Conservation (phyloP, 2,329 filamentous ascomycete species). For the Sporothrix pallida region DNA sequence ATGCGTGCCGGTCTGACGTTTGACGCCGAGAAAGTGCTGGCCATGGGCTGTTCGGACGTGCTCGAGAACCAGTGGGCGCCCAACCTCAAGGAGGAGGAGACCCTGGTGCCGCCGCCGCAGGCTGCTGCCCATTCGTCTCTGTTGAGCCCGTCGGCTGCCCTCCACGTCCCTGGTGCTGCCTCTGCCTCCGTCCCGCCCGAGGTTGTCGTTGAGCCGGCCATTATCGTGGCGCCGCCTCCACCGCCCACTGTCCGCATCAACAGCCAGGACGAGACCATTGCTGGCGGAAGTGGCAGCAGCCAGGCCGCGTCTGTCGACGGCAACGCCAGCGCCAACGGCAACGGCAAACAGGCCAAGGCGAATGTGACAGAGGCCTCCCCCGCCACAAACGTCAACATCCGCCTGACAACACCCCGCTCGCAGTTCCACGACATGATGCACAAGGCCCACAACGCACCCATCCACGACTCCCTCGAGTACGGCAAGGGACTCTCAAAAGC, state of each 20-base stretch:
- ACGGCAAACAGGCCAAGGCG: constrained; percentile 14
- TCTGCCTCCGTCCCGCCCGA: not conserved
- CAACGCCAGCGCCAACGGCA: constrained; percentile 32
- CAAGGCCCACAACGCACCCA: constrained; percentile 58
- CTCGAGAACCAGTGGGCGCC: constrained; percentile 43
- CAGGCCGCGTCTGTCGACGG: constrained; percentile 5
- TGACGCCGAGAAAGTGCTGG: constrained; percentile 69
- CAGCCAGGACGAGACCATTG: constrained; percentile 40
- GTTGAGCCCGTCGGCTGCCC: constrained; percentile 7
- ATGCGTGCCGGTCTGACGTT: constrained; percentile 71
- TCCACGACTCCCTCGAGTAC: constrained; percentile 75
- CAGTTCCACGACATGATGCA: constrained; percentile 65
- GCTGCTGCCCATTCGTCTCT: not conserved
- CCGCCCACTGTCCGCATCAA: constrained; percentile 47
- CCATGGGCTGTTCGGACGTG: constrained; percentile 65
- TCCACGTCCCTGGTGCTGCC: not conserved
- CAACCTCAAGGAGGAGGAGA: constrained; percentile 15
- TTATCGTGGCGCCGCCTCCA: constrained; percentile 9
- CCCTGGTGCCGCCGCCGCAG: not conserved
- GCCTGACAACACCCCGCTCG: constrained; percentile 36
- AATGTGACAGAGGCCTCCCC: constrained; percentile 21
- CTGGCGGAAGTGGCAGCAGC: constrained; percentile 31
- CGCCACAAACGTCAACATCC: constrained; percentile 15
- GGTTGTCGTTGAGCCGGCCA: not conserved
- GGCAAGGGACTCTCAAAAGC: constrained; percentile 60